A percentile compares a stretch with the other conserved stretches of the same genome.
Evolutionary conservation across 2,329 filamentous ascomycete genomes (phyloP).

Genomic region (Calonectria pseudoreteaudii): DNA sequence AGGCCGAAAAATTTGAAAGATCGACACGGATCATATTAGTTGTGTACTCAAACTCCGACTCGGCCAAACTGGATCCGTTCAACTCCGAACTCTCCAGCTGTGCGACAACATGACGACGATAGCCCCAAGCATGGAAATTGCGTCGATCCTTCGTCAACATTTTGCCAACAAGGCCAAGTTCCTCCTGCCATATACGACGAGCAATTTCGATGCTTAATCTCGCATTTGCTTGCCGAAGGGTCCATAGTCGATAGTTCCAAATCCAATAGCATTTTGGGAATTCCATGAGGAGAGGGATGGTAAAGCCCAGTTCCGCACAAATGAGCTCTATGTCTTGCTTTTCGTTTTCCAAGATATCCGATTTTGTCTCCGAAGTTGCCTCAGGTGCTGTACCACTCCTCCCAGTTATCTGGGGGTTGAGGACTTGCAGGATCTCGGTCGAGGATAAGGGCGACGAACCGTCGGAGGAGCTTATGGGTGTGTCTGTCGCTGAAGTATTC

Average conservation of each 20-base stretch:
- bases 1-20: conserved; percentile 96
- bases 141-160: conserved; percentile 89
- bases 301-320: conserved; percentile 81
- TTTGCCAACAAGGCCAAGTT: conserved; percentile 84
- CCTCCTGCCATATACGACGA: conserved; percentile 81
- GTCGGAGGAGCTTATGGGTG: conserved; percentile 72
- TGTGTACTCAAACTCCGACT: conserved; percentile 89
- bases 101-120: conserved; percentile 82
- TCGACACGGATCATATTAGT: conserved; percentile 87
- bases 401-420: conserved; percentile 60
- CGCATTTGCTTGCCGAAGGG: conserved; percentile 77
- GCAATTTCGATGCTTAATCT: conserved; percentile 69
- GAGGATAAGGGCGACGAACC: conserved; percentile 67
- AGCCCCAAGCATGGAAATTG: conserved; percentile 98
- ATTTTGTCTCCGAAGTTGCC: conserved; percentile 5
- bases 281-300: conserved; percentile 84
- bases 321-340: conserved; percentile 64
- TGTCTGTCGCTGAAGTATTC: conserved; percentile 66
- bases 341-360: conserved; percentile 32
- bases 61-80: conserved; percentile 72
- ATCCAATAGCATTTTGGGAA: conserved; percentile 99
- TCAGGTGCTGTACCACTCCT: conserved; percentile 66
- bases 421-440: conserved; percentile 62
- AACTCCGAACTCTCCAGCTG: conserved; percentile 73
- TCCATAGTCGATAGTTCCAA: conserved; percentile 95